Evolutionary conservation across 2,329 filamentous ascomycete genomes (phyloP).

Genomic region (Clarireedia hainanense): DNA sequence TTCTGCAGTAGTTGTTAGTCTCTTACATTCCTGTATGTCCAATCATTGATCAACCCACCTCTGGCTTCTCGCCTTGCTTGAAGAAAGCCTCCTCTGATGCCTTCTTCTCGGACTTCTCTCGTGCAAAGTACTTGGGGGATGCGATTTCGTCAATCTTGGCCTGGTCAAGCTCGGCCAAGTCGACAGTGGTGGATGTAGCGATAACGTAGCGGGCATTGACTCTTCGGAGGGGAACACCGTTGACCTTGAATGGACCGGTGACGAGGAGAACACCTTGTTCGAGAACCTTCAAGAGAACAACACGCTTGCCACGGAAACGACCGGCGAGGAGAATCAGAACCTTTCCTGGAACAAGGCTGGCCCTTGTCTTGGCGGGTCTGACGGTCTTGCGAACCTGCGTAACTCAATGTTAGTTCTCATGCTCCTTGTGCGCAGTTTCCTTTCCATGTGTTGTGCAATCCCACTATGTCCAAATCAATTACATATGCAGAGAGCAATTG

Average conservation of each 20-base stretch:
- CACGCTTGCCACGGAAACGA: conserved; percentile 99
- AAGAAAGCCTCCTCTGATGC: conserved; percentile 97
- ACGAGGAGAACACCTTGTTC: conserved; percentile 97
- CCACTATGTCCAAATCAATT: neutral
- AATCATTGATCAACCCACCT: conserved; percentile 53
- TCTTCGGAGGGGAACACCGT: conserved; percentile 94
- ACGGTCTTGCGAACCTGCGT: conserved; percentile 89
- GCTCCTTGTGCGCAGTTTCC: neutral
- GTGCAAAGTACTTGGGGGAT: conserved; percentile 83
- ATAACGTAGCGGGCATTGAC: conserved; percentile 93
- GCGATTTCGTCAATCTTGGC: conserved; percentile 79
- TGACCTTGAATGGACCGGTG: conserved; percentile 99
- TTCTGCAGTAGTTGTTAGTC: conserved; percentile 52
- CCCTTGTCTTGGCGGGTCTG: conserved; percentile 78
- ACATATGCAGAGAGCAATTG: conserved; percentile 13
- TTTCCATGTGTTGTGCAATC: neutral
- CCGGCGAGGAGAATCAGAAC: conserved; percentile 98
- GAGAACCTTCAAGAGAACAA: conserved; percentile 96
- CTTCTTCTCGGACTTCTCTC: conserved; percentile 94
- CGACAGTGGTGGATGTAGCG: conserved; percentile 78
- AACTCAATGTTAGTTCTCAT: conserved; percentile 22
- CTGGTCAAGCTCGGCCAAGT: conserved; percentile 77
- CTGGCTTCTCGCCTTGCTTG: conserved; percentile 96
- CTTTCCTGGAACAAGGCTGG: conserved; percentile 86
- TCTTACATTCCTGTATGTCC: neutral